Evolutionary conservation across 768 basidiomycete species (phyloP).

Genomic region (Mycena polygramma): DNA sequence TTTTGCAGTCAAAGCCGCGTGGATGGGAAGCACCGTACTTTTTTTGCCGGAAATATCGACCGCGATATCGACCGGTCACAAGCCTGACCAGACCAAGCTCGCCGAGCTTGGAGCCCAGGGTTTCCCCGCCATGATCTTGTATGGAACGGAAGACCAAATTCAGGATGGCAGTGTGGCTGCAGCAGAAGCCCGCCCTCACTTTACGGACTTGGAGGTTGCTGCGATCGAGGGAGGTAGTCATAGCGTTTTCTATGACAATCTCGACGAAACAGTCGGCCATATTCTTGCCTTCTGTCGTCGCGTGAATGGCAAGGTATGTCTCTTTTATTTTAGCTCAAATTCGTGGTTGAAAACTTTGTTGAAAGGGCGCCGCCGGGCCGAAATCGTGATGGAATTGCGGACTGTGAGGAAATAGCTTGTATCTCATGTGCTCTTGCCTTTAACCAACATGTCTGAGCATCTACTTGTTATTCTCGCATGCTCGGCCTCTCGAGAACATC

Average conservation of each 20-base stretch:
- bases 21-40: slow-evolving; percentile 26
- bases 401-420: neutral
- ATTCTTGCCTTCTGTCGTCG: slow-evolving; percentile 32
- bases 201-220: slow-evolving; percentile 29
- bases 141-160: slow-evolving; percentile 30
- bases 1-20: slow-evolving; percentile 26
- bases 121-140: slow-evolving; percentile 33
- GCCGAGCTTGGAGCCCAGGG: slow-evolving; percentile 23
- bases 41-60: slow-evolving; percentile 4
- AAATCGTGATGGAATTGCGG: neutral
- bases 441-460: neutral
- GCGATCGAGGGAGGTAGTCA: slow-evolving; percentile 33
- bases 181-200: slow-evolving; percentile 25
- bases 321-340: neutral
- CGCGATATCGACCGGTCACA: slow-evolving; percentile 20
- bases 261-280: slow-evolving; percentile 29
- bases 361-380: neutral
- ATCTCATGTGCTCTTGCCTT: neutral
- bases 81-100: slow-evolving; percentile 22
- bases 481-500: neutral
- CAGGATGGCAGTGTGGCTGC: slow-evolving; percentile 28
- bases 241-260: slow-evolving; percentile 31
- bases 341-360: neutral
- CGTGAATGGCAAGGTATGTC: slow-evolving; percentile 15
- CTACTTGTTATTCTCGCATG: slow-evolving; percentile 8